These are phyloP conservation scores for Dichotomocladium elegans DNA, from an alignment of 371 early-diverging fungal species.

Conservation along the genomic window DNA sequence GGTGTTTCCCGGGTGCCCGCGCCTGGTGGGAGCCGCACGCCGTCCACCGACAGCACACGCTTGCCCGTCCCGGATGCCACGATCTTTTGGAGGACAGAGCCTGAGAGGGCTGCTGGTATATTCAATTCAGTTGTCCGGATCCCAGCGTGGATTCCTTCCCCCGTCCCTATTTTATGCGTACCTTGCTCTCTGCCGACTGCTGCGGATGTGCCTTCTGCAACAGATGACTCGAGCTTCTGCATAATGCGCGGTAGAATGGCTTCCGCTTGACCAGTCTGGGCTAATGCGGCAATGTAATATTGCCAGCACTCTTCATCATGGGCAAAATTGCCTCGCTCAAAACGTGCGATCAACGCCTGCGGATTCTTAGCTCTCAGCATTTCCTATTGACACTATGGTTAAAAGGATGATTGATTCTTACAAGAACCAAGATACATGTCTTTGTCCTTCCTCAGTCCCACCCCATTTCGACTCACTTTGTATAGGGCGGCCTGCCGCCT, in stretches of 20 bases:
- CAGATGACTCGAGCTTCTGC: constrained; percentile 55
- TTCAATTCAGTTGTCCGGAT: neutral
- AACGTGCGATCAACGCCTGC: constrained; percentile 61
- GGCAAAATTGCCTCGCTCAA: constrained; percentile 65
- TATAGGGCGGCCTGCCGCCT: constrained; percentile 67
- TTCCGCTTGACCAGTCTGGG: constrained; percentile 60
- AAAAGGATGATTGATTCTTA: neutral
- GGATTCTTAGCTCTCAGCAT: constrained; percentile 60
- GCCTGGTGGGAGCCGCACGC: constrained; percentile 17
- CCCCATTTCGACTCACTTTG: constrained; percentile 39
- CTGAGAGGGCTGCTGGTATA: constrained; percentile 13
- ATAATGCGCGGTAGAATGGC: constrained; percentile 60
- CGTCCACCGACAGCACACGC: constrained; percentile 10
- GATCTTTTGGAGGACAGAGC: constrained; percentile 33
- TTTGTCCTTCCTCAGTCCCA: neutral
- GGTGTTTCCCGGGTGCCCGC: constrained; percentile 47
- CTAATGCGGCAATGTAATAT: constrained; percentile 68
- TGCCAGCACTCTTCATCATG: constrained; percentile 67
- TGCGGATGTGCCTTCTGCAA: constrained; percentile 5
- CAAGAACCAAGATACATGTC: neutral
- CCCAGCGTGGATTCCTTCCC: neutral
- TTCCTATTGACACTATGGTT: constrained; percentile 42
- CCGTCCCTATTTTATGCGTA: no score
- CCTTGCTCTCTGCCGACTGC: constrained; percentile 5
- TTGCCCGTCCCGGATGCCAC: constrained; percentile 26